phyloP scores from a whole-genome alignment of 306 rosid genomes.

The Parietaria judaica region DNA sequence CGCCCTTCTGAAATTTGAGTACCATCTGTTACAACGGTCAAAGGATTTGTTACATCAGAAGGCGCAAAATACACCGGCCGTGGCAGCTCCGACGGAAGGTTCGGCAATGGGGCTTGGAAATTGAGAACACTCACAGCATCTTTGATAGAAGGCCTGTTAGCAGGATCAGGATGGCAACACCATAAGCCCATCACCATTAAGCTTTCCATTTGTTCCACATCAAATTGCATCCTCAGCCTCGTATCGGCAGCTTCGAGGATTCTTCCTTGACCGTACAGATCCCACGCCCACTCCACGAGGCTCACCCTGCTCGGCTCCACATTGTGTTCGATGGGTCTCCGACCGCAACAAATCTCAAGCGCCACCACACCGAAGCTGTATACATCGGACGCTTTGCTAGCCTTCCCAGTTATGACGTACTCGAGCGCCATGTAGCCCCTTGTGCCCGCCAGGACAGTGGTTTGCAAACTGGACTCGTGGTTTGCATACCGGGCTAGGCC shows the following conservation, averaged over 20 bases:
- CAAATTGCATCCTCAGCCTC: conserved; percentile 30
- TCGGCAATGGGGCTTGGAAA: conserved; percentile 40
- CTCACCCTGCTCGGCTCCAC: conserved; percentile 36
- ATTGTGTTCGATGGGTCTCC: conserved; percentile 47
- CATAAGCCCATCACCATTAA: conserved; percentile 57
- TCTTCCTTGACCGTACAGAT: conserved; percentile 49
- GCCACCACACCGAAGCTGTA: conserved; percentile 69
- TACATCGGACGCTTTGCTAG: conserved; percentile 65
- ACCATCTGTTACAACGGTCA: conserved; percentile 27
- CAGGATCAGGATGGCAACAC: conserved; percentile 68
- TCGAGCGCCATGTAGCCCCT: conserved; percentile 73
- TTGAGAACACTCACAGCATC: conserved; percentile 57
- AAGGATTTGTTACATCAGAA: conserved; percentile 37
- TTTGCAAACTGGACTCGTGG: conserved; percentile 60
- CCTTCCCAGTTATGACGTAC: conserved; percentile 57
- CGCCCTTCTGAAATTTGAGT: conserved; percentile 36
- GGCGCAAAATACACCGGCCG: conserved; percentile 61
- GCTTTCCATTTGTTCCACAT: conserved; percentile 38
- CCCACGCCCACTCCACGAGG: conserved; percentile 72
- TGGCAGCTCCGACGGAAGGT: conserved; percentile 49
- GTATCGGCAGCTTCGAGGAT: conserved; percentile 38
- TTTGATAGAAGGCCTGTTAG: conserved; percentile 47
- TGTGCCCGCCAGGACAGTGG: conserved; percentile 68
- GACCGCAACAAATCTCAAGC: conserved; percentile 65
- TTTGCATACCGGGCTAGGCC: conserved; percentile 68